These are phyloP conservation scores for Melastoma candidum DNA, from an alignment of 441 rosid species.

Conservation along the genomic window DNA sequence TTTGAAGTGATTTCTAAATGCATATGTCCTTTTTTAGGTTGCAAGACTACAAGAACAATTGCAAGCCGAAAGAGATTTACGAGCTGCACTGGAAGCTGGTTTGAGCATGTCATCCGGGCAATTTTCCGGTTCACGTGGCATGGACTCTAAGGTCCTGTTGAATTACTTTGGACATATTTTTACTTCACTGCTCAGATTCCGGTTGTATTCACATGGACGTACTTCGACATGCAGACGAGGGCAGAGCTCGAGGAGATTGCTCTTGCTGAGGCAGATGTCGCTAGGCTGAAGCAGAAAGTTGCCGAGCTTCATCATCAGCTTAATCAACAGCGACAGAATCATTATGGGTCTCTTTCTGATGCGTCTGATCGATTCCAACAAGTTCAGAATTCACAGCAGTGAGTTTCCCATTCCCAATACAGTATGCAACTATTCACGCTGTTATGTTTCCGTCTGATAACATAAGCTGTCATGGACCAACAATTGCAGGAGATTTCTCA, in stretches of 20 bases:
- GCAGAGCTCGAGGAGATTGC: constrained; percentile 99
- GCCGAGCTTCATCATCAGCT: constrained; percentile 98
- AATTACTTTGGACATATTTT: constrained; percentile 6
- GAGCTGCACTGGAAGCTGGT: constrained; percentile 96
- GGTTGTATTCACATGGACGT: constrained; percentile 19
- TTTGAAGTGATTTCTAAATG: constrained; percentile 13
- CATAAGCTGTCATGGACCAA: too few species aligned
- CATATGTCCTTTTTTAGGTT: constrained; percentile 5
- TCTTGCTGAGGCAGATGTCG: constrained; percentile 98
- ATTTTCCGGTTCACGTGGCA: constrained; percentile 68
- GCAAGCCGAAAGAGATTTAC: constrained; percentile 98
- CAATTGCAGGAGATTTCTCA: constrained; percentile 64
- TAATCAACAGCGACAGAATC: constrained; percentile 90
- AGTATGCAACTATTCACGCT: too few species aligned
- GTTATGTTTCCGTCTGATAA: too few species aligned
- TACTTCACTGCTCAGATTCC: neutral
- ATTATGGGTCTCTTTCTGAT: constrained; percentile 70
- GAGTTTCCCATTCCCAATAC: constrained; percentile 22
- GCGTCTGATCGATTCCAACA: constrained; percentile 67
- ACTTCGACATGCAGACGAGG: constrained; percentile 64
- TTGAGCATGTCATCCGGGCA: constrained; percentile 97
- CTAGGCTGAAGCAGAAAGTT: constrained; percentile 93
- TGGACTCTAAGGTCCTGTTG: constrained; percentile 76
- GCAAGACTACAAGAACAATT: constrained; percentile 93
- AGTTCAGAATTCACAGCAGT: constrained; percentile 76